phyloP scores from a whole-genome alignment of 352 stramenopile genomes.

The Peronosclerospora sorghi region DNA sequence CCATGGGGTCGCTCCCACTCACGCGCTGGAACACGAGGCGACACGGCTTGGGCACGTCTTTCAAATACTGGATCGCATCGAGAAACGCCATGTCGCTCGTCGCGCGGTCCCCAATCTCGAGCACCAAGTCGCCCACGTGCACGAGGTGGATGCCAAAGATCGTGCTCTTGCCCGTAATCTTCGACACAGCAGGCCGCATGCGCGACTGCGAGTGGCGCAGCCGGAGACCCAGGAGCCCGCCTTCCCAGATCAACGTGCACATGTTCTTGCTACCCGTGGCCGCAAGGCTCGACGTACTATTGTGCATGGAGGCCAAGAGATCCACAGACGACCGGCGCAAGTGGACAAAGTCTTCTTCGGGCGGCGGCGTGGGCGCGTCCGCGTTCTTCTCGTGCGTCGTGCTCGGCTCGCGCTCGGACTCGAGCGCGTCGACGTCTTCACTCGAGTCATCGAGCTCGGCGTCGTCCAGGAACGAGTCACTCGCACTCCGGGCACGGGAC shows the following conservation, averaged over 20 bases:
- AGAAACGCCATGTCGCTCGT: slow-evolving; percentile 80
- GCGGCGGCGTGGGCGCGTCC: slow-evolving; percentile 41
- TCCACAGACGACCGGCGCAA: slow-evolving; percentile 61
- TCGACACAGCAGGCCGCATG: slow-evolving; percentile 73
- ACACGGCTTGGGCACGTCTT: slow-evolving; percentile 67
- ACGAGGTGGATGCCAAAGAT: slow-evolving; percentile 82
- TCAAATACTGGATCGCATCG: slow-evolving; percentile 73
- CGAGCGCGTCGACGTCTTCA: slow-evolving; percentile 25
- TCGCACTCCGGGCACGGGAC: slow-evolving; percentile 18
- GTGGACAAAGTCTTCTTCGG: slow-evolving; percentile 51
- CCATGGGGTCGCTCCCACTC: slow-evolving; percentile 66
- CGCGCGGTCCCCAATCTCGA: slow-evolving; percentile 55
- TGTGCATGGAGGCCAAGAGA: slow-evolving; percentile 52
- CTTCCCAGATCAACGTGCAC: slow-evolving; percentile 80
- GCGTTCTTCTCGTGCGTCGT: slow-evolving; percentile 20
- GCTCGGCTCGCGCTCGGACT: slow-evolving; percentile 19
- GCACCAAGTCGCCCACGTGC: slow-evolving; percentile 69
- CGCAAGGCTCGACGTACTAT: slow-evolving; percentile 50
- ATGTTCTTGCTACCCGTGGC: slow-evolving; percentile 43
- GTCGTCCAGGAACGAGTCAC: slow-evolving; percentile 48
- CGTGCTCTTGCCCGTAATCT: slow-evolving; percentile 74
- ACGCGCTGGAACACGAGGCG: slow-evolving; percentile 63
- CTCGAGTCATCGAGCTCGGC: slow-evolving; percentile 45
- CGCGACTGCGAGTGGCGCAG: slow-evolving; percentile 73
- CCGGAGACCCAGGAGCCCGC: slow-evolving; percentile 57